Evolutionary conservation across 202 grass and related monocot genomes (phyloP), one percentile per base, ranked within the genome.

Genomic region (Setaria viridis): DNA sequence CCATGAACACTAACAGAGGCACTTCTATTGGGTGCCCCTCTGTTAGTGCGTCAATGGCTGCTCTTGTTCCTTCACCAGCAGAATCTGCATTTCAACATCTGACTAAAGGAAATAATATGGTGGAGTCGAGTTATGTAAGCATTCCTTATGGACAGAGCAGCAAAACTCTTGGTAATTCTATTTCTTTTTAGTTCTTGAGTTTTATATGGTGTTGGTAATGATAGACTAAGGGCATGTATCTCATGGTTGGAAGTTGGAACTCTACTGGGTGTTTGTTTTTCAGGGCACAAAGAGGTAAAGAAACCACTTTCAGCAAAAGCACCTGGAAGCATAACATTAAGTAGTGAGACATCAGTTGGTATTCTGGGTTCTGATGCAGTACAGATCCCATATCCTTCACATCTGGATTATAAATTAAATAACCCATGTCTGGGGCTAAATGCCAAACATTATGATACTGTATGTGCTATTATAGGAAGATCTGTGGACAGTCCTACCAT

Each of bases 241-340:
- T 20, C 47, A 75, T 14, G 46, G 29, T 82, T 60, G 60, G 42
- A 17, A 25, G 25, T 25, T 25, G 25, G 74, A 50, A 59, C 11
- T 74, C 32, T 30, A 55, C 16, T 45, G 6, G 2, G 21, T 57
- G 80, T 72, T 72, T 76, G n/a, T 86, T 83, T 77, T 82, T 67
- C 81, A 94, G 89, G 72, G 63, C 41, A 51, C 45, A 83, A 47
- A 77, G 94, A 94, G 62, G 62, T 81, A 67, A 91, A 97, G 66
- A 90, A 84, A 62, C 67, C 66, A 47, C 65, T 72, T 78, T 12
- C 84, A 63, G 72, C 75, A 73, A 88, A 88, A 85, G 64, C 46
- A 58, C 85, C 54, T 19, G 80, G 62, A 72, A 83, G 54, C 71
- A 57, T 80, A 65, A 77, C 64, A 45, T 75, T 79, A 72, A 82